These are phyloP conservation scores for Hypholoma fasciculare DNA, from an alignment of 768 basidiomycete genomes.

Conservation along the genomic window DNA sequence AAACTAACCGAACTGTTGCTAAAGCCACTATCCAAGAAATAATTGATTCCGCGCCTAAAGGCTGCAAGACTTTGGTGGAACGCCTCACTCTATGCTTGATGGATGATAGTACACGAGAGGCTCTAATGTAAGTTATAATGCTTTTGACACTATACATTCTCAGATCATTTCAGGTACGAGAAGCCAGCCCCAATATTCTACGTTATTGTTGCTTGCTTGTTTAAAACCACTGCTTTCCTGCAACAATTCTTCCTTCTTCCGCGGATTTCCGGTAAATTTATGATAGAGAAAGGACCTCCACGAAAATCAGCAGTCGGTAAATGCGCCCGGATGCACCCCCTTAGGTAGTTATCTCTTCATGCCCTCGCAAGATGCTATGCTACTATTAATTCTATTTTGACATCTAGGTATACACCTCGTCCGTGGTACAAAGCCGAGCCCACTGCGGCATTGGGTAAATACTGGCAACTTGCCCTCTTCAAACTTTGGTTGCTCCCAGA, in stretches of 20 bases:
- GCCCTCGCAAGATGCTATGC: neutral
- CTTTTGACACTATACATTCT: too few relatives aligned
- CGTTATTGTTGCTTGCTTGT: slow-evolving; percentile 18
- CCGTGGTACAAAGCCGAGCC: slow-evolving; percentile 51
- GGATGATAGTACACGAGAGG: slow-evolving; percentile 43
- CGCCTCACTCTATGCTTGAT: slow-evolving; percentile 36
- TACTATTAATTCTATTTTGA: neutral
- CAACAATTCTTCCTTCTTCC: slow-evolving; percentile 42
- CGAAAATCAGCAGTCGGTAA: slow-evolving; percentile 9
- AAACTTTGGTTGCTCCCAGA: slow-evolving; percentile 33
- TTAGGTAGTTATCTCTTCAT: slow-evolving; percentile 20
- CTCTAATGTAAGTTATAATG: slow-evolving; percentile 42
- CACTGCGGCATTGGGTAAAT: slow-evolving; percentile 23
- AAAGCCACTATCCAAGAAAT: slow-evolving; percentile 40
- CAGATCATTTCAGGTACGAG: slow-evolving; percentile 18
- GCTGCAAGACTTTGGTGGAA: slow-evolving; percentile 35
- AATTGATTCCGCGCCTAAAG: slow-evolving; percentile 36
- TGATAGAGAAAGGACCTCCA: slow-evolving; percentile 25
- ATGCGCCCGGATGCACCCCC: slow-evolving; percentile 35
- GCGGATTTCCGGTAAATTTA: slow-evolving; percentile 20
- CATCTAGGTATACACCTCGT: slow-evolving; percentile 29
- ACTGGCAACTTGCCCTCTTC: slow-evolving; percentile 32
- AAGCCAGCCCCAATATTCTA: slow-evolving; percentile 32
- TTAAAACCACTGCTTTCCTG: slow-evolving; percentile 28
- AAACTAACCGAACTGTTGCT: slow-evolving; percentile 40